Conservation (phyloP, 768 basidiomycete genomes). For the Myochromella boudieri region DNA sequence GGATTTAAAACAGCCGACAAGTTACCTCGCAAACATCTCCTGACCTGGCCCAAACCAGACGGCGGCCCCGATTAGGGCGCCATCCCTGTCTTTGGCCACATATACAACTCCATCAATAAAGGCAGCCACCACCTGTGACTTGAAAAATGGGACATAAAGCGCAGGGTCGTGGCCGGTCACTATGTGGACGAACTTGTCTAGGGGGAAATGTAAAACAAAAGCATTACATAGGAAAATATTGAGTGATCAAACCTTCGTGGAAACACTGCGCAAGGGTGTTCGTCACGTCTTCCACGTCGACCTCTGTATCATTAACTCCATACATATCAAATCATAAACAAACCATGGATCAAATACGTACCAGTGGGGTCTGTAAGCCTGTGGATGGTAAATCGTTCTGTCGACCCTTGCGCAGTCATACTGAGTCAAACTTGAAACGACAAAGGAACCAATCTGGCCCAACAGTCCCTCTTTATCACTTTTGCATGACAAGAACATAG, state of each 20-base stretch:
- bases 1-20: background rate
- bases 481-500: background rate
- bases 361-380: background rate
- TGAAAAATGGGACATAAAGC: slow-evolving; percentile 13
- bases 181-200: slow-evolving; percentile 12
- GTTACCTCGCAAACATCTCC: slow-evolving; percentile 16
- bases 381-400: background rate
- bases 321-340: background rate
- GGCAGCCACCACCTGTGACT: slow-evolving; percentile 13
- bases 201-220: background rate
- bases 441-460: background rate
- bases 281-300: slow-evolving; percentile 8
- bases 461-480: background rate
- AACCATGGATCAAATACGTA: background rate
- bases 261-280: slow-evolving; percentile 12
- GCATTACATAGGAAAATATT: background rate
- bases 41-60: slow-evolving; percentile 22
- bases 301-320: background rate
- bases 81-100: slow-evolving; percentile 15
- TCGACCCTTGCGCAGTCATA: background rate
- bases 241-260: slow-evolving; percentile 8
- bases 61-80: slow-evolving; percentile 13
- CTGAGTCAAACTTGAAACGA: background rate
- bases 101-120: slow-evolving; percentile 18
- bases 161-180: slow-evolving; percentile 11